Evolutionary conservation across 768 basidiomycete species (phyloP), one percentile per base, ranked within the genome.

Genomic region (Xanthoconium stramineum): DNA sequence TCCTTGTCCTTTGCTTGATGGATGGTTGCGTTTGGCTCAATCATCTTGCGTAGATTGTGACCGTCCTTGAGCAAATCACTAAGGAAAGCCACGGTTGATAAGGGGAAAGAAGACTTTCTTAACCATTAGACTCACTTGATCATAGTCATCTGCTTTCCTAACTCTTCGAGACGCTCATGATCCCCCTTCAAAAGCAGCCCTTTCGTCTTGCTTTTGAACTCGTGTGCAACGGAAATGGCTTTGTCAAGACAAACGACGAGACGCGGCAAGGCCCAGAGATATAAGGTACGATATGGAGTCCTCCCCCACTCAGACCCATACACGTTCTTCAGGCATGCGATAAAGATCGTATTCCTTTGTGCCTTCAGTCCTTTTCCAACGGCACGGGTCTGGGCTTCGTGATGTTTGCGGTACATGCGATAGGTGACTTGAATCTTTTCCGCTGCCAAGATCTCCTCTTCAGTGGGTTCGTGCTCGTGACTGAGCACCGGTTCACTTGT

Each of bases 171-270:
- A 32, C 66, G 68, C 15, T 74, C 66, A 49, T 77, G 74, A 28
- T 52, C 50, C n/a, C 64, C 72, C 12, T 59, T 52, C 5, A 32
- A 61, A 13, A 75, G 47, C n/a, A 64, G 65, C 39, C 67, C 63
- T 50, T 74, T 79, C 3, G 65, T 61, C 20, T 62, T 60, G 8
- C 19, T 55, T 64, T 79, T 79, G 48, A 64, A 57, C 17, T 62
- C 47, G 38, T 63, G 39, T 9, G 71, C 58, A 19, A 66, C 29
- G 2, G 61, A 37, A 12, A 72, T 63, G 20, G 67, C 61, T n/a
- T 64, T 51, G 44, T 80, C 75, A 30, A 81, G 68, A 57, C 74
- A 78, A 3, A 76, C 57, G 3, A 79, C 62, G 30, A 80, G 59
- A 49, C 72, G 75, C 2, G 79, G 76, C 8, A 81, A 65, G 15